Evolutionary conservation across 2,329 filamentous ascomycete species (phyloP).

Genomic region (Chalara sp.): DNA sequence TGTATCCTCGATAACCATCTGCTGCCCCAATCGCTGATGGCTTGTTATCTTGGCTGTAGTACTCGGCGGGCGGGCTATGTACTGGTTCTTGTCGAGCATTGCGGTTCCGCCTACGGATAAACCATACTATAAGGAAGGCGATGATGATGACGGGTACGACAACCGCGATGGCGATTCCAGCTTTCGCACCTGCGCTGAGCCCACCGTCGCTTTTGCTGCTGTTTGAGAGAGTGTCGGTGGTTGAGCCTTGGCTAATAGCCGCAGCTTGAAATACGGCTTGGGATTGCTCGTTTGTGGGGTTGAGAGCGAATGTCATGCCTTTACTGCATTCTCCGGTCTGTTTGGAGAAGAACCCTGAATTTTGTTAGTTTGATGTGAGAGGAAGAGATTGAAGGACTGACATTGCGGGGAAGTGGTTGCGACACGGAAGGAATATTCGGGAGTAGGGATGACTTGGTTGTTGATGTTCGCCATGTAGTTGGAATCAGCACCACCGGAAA

Average conservation of each 20-base stretch:
- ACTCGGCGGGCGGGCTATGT: too few relatives aligned
- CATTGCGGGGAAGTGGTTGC: constrained; percentile 1
- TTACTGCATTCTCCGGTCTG: constrained; percentile 5
- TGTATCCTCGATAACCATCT: not conserved
- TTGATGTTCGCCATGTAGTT: constrained; percentile 34
- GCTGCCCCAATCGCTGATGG: not conserved
- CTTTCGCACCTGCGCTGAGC: constrained; percentile 1
- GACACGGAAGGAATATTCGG: constrained; percentile 6
- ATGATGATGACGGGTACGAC: not conserved
- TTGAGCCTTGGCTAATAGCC: constrained; percentile 2
- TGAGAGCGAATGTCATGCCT: constrained; percentile 12
- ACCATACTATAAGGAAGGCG: not conserved
- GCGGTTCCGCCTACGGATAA: not conserved
- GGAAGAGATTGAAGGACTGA: too few relatives aligned
- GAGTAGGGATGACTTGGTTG: constrained; percentile 37
- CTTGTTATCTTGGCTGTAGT: not conserved
- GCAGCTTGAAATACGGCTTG: not conserved
- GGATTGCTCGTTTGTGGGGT: constrained; percentile 2
- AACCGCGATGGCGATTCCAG: constrained; percentile 5
- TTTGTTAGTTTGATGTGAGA: not conserved
- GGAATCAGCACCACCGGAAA: constrained; percentile 51
- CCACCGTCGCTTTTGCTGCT: not conserved
- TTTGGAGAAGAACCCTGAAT: constrained; percentile 10
- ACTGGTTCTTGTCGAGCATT: too few relatives aligned
- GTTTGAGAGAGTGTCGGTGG: constrained; percentile 1